Evolutionary conservation across 2,329 filamentous ascomycete genomes (phyloP), one percentile per base, ranked within the genome.

Genomic region (Hymenoscyphus fraxineus): DNA sequence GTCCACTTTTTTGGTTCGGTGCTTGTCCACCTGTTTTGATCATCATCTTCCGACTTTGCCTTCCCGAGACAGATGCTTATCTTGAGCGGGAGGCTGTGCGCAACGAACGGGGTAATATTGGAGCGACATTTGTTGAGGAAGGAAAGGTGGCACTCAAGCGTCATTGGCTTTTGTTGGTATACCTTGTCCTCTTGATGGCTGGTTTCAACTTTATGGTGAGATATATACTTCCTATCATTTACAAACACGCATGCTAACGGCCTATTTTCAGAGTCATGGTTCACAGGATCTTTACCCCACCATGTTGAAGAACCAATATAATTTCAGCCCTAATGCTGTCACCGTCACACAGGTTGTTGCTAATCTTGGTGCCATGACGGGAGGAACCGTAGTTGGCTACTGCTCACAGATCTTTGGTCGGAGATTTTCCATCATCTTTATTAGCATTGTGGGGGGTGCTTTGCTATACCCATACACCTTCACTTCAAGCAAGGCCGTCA

Each of bases 191-290:
- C 22, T 81, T 96, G 47, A 96, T 96, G 91, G 89, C 91, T 1
- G 92, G 92, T 3, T 95, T 96, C 81, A 96, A 96, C 78, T 96
- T 95, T 74, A 93, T 95, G 90, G 87, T 90, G 71, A 85, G 89
- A 10, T 3, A 35, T 75, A 76, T 84, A 83, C 0, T 86, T 79
- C 73, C 87, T n/a, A 39, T 15, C 15, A 71, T 78, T 77, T 90
- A 82, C 68, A 57, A 38, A 51, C 22, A 44, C n/a, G 35, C 35
- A 27, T 10, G 41, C 38, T 64, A 32, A 55, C 12, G 35, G 12
- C 32, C 35, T 10, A 35, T 35, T 35, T 35, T 41, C 80, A 74
- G 72, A 73, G 73, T 35, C 74, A 76, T 61, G 73, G 74, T 9
- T 74, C 73, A 16, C 74, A 76, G 75, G 84, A 86, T 70, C 74